A percentile compares a stretch with the other conserved stretches of the same genome.
phyloP scores from a whole-genome alignment of 768 basidiomycete species.

The Auricularia sp. region DNA sequence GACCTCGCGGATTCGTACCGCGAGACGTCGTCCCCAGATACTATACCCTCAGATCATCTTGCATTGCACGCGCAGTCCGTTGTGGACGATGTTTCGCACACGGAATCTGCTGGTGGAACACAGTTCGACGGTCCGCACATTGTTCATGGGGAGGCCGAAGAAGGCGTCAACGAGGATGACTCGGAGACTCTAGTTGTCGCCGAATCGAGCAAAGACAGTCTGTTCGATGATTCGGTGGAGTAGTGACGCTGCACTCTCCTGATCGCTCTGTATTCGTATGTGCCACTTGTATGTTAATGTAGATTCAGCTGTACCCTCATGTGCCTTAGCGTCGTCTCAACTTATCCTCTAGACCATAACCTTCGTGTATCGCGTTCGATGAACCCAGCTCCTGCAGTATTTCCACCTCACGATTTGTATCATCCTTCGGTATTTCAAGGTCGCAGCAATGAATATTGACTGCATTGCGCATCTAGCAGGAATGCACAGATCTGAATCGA shows the following conservation, averaged over 20 bases:
- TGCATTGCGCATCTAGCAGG: no score
- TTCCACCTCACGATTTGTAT: neutral
- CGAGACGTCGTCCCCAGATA: no score
- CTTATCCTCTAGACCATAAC: no score
- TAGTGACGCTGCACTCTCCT: neutral
- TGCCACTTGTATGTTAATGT: neutral
- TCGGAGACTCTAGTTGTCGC: neutral
- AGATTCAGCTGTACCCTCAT: no score
- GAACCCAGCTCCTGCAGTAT: neutral
- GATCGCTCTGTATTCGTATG: neutral
- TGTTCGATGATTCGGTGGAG: neutral
- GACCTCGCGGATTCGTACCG: no score
- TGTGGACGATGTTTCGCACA: no score
- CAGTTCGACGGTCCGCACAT: neutral
- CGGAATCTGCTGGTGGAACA: neutral
- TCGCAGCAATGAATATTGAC: neutral
- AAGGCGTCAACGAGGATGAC: neutral
- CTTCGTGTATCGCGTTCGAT: no score
- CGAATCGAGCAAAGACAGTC: neutral
- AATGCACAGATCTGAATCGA: no score
- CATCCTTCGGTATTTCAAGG: neutral
- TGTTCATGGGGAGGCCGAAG: neutral
- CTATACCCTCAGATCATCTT: no score
- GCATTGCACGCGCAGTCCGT: no score
- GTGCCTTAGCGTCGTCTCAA: no score